phyloP scores from a whole-genome alignment of 306 rosid genomes.

The Inga laurina region DNA sequence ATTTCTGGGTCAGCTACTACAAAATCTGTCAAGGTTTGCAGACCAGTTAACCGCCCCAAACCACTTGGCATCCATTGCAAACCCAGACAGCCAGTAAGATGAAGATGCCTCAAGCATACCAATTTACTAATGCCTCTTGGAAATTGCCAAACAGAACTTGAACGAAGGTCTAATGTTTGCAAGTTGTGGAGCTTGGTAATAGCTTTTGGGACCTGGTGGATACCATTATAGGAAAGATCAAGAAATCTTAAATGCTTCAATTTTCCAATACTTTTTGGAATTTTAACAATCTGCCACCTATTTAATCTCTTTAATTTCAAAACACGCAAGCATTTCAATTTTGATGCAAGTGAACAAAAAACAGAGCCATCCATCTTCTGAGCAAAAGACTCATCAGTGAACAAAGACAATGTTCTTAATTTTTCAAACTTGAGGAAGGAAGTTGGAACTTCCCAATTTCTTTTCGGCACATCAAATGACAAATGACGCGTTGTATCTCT shows the following conservation, averaged over 20 bases:
- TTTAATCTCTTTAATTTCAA: not conserved
- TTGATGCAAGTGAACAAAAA: not conserved
- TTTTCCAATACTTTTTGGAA: not conserved
- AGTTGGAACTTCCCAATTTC: not conserved
- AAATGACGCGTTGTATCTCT: no score
- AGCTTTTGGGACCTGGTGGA: not conserved
- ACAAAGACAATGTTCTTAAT: not conserved
- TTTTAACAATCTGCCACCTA: no score
- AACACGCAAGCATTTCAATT: not conserved
- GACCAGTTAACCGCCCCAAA: not conserved
- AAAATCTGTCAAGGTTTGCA: not conserved
- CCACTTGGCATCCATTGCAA: not conserved
- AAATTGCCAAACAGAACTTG: not conserved
- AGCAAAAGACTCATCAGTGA: no score
- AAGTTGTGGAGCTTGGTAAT: not conserved
- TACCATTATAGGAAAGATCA: not conserved
- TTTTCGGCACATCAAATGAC: no score
- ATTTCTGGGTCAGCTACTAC: not conserved
- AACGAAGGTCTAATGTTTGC: not conserved
- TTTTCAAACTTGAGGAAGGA: not conserved
- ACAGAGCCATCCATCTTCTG: not conserved
- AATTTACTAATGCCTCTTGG: not conserved
- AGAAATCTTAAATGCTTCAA: not conserved
- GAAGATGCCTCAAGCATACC: not conserved
- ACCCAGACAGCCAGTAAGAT: accelerated